Conservation (phyloP, 2,329 filamentous ascomycete species). For the Ustulina deusta region DNA sequence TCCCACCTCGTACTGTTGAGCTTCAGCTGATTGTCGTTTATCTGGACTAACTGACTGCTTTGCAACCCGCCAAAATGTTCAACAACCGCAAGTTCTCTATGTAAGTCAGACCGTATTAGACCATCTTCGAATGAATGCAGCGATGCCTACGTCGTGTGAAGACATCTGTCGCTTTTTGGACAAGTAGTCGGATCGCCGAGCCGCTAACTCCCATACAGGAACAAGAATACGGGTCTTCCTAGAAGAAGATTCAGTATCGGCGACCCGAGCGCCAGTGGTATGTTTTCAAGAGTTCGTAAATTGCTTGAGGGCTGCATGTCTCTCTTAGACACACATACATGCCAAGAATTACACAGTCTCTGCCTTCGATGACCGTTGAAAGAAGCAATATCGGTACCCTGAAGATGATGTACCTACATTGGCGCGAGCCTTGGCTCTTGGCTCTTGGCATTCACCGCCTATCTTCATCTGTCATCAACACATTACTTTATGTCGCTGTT, state of each 20-base stretch:
- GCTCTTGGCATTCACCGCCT: constrained; percentile 47
- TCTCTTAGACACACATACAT: constrained; percentile 39
- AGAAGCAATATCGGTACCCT: constrained; percentile 24
- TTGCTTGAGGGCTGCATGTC: constrained; percentile 22
- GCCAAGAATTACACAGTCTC: constrained; percentile 42
- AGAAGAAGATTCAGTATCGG: constrained; percentile 70
- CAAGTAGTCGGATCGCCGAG: not conserved
- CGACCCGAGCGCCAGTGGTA: constrained; percentile 69
- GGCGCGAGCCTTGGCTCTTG: constrained; percentile 49
- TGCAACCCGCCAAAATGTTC: constrained; percentile 58
- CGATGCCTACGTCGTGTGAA: not conserved
- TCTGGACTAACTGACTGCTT: constrained; percentile 15
- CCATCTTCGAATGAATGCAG: constrained; percentile 1
- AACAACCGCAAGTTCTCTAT: constrained; percentile 74
- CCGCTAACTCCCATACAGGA: constrained; percentile 51
- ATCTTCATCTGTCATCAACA: constrained; percentile 7
- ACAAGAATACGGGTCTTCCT: constrained; percentile 72
- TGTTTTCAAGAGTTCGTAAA: constrained; percentile 42
- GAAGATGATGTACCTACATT: constrained; percentile 34
- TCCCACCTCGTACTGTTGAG: constrained; percentile 10
- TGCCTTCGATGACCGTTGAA: constrained; percentile 19
- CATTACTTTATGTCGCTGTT: constrained; percentile 30
- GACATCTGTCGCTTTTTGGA: not conserved
- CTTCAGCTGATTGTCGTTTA: constrained; percentile 16
- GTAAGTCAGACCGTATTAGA: constrained; percentile 41